Conservation (phyloP, 345 rosid genomes). For the Populus tremula region DNA sequence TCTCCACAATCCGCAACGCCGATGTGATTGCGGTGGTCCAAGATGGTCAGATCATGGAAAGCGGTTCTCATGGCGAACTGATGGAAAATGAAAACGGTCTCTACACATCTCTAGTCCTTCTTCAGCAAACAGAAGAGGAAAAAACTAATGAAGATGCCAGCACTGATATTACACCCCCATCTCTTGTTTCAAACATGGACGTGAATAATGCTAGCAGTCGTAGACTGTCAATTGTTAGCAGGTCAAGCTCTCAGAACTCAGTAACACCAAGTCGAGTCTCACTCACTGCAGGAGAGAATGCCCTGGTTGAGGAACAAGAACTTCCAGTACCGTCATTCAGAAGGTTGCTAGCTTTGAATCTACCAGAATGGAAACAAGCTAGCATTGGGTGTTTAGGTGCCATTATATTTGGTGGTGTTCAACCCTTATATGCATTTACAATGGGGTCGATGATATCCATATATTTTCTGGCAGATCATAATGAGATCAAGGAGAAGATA, state of each 20-base stretch:
- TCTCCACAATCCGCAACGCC: conserved; percentile 35
- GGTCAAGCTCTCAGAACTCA: conserved; percentile 57
- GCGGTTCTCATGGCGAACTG: conserved; percentile 33
- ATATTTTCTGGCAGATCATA: conserved; percentile 21
- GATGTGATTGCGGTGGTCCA: conserved; percentile 30
- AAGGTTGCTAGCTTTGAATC: conserved; percentile 25
- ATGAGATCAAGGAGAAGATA: conserved; percentile 30
- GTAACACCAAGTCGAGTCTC: conserved; percentile 15
- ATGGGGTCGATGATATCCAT: conserved; percentile 33
- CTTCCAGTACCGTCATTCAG: conserved; percentile 20
- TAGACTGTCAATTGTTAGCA: conserved; percentile 48
- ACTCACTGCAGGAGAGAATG: not conserved
- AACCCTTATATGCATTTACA: conserved; percentile 36
- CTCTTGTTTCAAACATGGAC: conserved; percentile 34
- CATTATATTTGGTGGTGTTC: conserved; percentile 40
- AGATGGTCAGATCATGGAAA: conserved; percentile 31
- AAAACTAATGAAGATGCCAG: conserved; percentile 1
- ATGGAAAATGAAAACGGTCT: conserved; percentile 25
- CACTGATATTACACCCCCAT: not conserved
- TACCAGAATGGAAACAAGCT: conserved; percentile 38
- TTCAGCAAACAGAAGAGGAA: conserved; percentile 23
- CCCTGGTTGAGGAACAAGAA: conserved; percentile 9
- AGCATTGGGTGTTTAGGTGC: conserved; percentile 36
- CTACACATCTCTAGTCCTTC: conserved; percentile 25
- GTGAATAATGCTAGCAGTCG: conserved; percentile 35